Base-by-base conservation (phyloP, 129 eudicot species). In the Chrysanthemum makinoi region DNA sequence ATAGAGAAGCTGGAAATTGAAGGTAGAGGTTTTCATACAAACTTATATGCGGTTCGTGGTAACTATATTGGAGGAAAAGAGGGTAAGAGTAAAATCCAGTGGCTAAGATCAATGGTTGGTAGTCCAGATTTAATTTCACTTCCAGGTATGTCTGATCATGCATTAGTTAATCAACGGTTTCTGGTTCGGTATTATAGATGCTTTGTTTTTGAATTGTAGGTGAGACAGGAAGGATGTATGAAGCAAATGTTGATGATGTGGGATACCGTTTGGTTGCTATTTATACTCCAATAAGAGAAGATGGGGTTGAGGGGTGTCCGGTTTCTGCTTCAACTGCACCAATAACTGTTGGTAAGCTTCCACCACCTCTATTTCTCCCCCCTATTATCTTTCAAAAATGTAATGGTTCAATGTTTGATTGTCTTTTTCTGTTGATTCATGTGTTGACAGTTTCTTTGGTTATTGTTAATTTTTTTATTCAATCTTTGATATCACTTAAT, bases 91-190 rank as follows among this genome's bases (percentile, higher is more conserved):
- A 88, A 86, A 83, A 81, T 90, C 68, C 99, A 90, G 74, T 95
- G 99, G 99, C 97, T 95, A 56, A 79, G 99, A 76, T 95, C 99
- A 54, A 95, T 95, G 99, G 94, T 86, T 77, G 99, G 99, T 75
- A 95, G 99, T 80, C 99, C 99, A 67, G 99, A 95, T 76, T 86
- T 90, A 52, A 95, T 95, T 75, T 87, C 96, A 53, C 88, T 95
- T 78, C 89, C 93, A 73, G 99, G 99, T 95, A 86, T 70, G 80
- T 74, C 53, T 14, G n/a, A 15, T 70, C 58, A 17, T 73, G 13
- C 66, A 54, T 46, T 65, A 30, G 16, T 44, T 26, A 16, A 19
- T 11, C 6, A 3, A n/a, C 55, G 4, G 17, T 18, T 20, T 10
- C n/a, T 0, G 39, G 7, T 64, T 17, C 69, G 2, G 69, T 43